Conservation (phyloP, 805 yeast genomes). For the Wickerhamiella bombiphila region DNA sequence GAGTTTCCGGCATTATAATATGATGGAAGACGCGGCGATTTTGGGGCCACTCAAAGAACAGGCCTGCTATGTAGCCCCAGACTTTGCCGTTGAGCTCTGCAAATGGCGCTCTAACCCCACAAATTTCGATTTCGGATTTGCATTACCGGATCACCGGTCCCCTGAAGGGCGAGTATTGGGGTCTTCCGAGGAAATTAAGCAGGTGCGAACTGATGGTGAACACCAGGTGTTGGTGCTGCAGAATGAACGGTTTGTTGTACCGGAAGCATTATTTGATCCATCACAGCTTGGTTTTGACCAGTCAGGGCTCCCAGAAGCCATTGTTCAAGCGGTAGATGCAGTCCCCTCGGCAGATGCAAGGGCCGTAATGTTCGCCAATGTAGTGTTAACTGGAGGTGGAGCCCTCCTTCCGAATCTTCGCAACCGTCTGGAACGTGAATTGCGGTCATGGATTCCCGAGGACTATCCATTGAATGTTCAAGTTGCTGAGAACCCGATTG, state of each 20-base stretch:
- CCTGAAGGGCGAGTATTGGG: not conserved
- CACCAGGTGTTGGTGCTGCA: constrained; percentile 51
- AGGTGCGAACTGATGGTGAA: constrained; percentile 31
- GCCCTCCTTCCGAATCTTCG: constrained; percentile 54
- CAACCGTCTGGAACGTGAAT: constrained; percentile 34
- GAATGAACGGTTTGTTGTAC: constrained; percentile 80
- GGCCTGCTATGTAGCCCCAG: constrained; percentile 51
- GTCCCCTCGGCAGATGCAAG: constrained; percentile 56
- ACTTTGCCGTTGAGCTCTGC: constrained; percentile 37
- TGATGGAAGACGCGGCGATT: constrained; percentile 76
- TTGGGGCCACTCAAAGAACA: constrained; percentile 77
- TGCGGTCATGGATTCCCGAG: constrained; percentile 24
- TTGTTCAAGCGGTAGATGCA: constrained; percentile 50
- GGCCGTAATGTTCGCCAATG: constrained; percentile 66
- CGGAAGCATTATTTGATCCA: constrained; percentile 80
- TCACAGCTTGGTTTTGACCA: constrained; percentile 58
- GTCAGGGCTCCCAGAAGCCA: constrained; percentile 60
- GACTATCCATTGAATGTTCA: constrained; percentile 20
- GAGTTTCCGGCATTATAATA: constrained; percentile 83
- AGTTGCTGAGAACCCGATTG: constrained; percentile 25
- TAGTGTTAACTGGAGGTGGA: constrained; percentile 73
- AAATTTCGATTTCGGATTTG: constrained; percentile 44
- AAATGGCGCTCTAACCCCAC: constrained; percentile 21
- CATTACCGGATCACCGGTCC: constrained; percentile 57
- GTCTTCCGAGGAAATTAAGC: constrained; percentile 36